Evolutionary conservation across 768 basidiomycete genomes (phyloP), one percentile per base, ranked within the genome.

Genomic region (Rhodotorula paludigena): DNA sequence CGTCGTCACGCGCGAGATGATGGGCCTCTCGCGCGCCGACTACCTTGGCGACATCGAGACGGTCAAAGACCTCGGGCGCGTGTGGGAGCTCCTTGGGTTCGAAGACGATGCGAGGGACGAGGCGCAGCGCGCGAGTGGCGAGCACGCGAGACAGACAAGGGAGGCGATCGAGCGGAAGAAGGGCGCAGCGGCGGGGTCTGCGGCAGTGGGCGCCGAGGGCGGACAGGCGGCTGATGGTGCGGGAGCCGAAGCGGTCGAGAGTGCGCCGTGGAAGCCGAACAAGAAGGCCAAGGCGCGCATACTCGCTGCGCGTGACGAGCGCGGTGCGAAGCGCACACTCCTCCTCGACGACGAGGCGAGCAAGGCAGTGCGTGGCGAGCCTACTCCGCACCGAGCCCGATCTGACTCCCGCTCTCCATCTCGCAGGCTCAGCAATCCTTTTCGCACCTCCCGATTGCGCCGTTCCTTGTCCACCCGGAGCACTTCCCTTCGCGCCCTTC

Each of bases 1-100:
- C 28, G 64, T 74, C 12, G 69, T 67, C 54, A 63, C 63, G 42
- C 39, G 73, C 25, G 61, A 63, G 53, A 63, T 62, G 53, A 74
- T 74, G 73, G 70, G 65, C 32, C 55, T 74, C 12, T 63, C 39
- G 15, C 18, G 5, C 23, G 30, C 33, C 30, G 67, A 69, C 49
- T 72, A 67, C 52, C 8, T 42, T 8, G 47, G 51, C 45, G 71
- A 68, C 53, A 64, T 63, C 39, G 66, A 66, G 44, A 72, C 70
- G 47, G 58, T 63, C 44, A 74, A 74, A 58, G 70, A 74, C 45
- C 38, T 74, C 8, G 62, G n/a, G 15, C 45, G 44, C 30, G 58
- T 74, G 32, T 74, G 73, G 73, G 47, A 47, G 38, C 54, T 33
- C 1, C 54, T 55, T 15, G 54, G 36, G 18, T 54, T 45, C 6